Conservation (phyloP, 495 filamentous ascomycete species). For the Poronia punctata region DNA sequence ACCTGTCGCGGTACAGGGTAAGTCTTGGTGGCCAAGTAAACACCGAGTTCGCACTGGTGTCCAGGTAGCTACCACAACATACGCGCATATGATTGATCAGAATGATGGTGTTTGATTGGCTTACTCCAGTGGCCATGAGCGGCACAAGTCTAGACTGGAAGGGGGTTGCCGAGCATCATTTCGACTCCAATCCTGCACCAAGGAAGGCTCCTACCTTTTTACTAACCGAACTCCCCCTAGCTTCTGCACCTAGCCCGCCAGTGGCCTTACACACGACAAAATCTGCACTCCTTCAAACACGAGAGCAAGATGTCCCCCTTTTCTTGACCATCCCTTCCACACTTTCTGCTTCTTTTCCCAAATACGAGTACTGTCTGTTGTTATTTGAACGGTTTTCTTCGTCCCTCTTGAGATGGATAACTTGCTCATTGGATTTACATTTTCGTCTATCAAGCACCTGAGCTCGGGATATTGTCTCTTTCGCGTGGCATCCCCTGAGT, state of each 20-base stretch:
- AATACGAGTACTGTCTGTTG: conserved; percentile 3
- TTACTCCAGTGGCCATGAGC: neutral
- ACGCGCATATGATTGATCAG: too few relatives aligned
- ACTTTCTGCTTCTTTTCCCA: conserved; percentile 15
- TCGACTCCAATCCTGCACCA: too few relatives aligned
- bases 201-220: too few relatives aligned
- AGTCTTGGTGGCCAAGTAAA: too few relatives aligned
- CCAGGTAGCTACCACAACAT: too few relatives aligned
- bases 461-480: too few relatives aligned
- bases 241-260: too few relatives aligned
- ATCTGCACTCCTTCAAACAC: conserved; percentile 27
- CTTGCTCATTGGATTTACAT: too few relatives aligned
- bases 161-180: conserved; percentile 9
- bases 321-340: conserved; percentile 18
- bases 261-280: conserved; percentile 17
- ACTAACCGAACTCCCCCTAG: too few relatives aligned
- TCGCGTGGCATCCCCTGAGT: neutral
- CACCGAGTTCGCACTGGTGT: conserved; percentile 6
- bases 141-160: conserved; percentile 1
- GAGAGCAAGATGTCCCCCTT: conserved; percentile 18
- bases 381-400: conserved; percentile 9
- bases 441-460: neutral
- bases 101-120: conserved; percentile 9
- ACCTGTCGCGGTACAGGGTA: too few relatives aligned
- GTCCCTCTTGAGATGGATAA: too few relatives aligned